phyloP scores from a whole-genome alignment of 2,329 filamentous ascomycete genomes.

The Pestalotiopsis sp. region DNA sequence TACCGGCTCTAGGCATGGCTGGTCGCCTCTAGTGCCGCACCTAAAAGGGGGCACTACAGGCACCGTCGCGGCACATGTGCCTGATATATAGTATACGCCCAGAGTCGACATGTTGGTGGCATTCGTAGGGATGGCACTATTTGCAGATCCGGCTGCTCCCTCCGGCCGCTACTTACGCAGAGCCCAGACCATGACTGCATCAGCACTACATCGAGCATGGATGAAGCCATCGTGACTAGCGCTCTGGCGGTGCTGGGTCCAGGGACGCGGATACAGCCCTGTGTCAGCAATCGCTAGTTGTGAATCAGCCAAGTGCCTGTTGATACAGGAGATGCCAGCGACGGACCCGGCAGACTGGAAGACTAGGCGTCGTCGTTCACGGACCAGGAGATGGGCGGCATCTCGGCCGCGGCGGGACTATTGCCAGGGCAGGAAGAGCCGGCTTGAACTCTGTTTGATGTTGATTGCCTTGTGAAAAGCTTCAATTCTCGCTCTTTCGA shows the following conservation, averaged over 20 bases:
- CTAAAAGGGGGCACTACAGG: neutral
- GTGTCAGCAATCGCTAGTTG: neutral
- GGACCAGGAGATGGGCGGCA: neutral
- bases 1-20: neutral
- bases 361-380: neutral
- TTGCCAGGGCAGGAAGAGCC: neutral
- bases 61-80: neutral
- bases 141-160: neutral
- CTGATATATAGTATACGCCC: neutral
- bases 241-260: neutral
- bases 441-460: neutral
- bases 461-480: neutral
- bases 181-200: neutral
- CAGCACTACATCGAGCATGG: neutral
- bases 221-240: neutral
- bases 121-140: neutral
- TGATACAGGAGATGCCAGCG: neutral
- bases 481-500: neutral
- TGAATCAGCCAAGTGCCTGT: neutral
- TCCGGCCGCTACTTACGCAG: neutral
- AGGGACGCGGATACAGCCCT: neutral
- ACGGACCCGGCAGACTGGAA: neutral
- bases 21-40: neutral
- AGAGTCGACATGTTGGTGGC: neutral
- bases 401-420: neutral